Evolutionary conservation across 495 filamentous ascomycete species (phyloP).

Genomic region (Pseudevernia furfuracea): DNA sequence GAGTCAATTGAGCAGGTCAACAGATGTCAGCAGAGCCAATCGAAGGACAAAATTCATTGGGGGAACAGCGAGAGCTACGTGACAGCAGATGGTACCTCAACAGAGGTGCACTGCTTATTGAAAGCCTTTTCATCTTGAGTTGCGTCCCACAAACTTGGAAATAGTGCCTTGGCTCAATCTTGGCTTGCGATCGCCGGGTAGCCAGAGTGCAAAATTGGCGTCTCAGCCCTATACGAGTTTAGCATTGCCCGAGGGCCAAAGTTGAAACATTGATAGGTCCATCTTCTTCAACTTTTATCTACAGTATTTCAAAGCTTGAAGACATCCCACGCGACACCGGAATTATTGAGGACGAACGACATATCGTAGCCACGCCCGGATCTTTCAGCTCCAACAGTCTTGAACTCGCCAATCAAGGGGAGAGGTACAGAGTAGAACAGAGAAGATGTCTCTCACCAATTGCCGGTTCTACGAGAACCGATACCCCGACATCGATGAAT

Average conservation of each 20-base stretch:
- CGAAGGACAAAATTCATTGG: neutral
- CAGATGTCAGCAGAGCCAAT: neutral
- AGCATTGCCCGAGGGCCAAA: neutral
- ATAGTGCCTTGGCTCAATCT: constrained; percentile 13
- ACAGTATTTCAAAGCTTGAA: neutral
- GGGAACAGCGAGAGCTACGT: neutral
- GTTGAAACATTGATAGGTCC: neutral
- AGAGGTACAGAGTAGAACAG: neutral
- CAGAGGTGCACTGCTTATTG: neutral
- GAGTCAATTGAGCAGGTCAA: neutral
- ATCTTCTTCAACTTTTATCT: neutral
- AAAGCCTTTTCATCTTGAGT: constrained; percentile 3
- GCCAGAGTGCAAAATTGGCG: neutral
- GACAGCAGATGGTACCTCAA: neutral
- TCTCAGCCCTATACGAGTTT: neutral
- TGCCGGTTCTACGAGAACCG: constrained; percentile 98
- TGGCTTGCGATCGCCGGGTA: constrained; percentile 11
- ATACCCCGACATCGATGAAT: constrained; percentile 96
- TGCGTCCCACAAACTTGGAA: constrained; percentile 1
- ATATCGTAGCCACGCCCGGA: neutral
- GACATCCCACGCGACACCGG: neutral
- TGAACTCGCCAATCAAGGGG: neutral
- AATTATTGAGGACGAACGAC: neutral
- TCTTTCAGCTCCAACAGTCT: neutral
- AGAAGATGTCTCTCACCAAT: constrained; percentile 88